Conservation (phyloP, 1,284 basidiomycete genomes). For the Neolentinus lepideus region DNA sequence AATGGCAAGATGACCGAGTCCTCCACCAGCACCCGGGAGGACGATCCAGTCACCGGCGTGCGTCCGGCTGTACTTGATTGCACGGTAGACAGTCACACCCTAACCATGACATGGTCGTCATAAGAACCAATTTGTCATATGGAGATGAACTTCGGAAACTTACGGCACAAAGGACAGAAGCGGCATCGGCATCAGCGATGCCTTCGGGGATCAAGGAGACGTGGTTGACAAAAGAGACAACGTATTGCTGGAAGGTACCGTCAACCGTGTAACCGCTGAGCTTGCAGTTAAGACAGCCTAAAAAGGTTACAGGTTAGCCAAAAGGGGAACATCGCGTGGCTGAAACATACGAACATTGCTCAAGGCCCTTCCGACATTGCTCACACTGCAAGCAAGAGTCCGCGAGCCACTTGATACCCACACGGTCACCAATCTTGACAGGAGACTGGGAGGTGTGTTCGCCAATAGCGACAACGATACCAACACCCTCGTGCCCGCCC, state of each 20-base stretch:
- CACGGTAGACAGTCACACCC: conserved; percentile 81
- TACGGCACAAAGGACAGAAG: conserved; percentile 79
- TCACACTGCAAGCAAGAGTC: conserved; percentile 57
- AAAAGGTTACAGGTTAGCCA: neutral
- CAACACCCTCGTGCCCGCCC: conserved; percentile 83
- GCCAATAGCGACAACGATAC: conserved; percentile 73
- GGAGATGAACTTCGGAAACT: conserved; percentile 15
- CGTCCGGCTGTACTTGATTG: conserved; percentile 70
- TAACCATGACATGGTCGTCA: conserved; percentile 16
- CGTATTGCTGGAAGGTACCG: conserved; percentile 82
- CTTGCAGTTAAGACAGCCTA: conserved; percentile 57
- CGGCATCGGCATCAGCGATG: conserved; percentile 62
- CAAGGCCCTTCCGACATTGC: conserved; percentile 64
- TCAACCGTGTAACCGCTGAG: conserved; percentile 72
- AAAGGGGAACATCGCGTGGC: neutral
- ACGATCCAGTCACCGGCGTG: conserved; percentile 77
- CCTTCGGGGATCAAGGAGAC: conserved; percentile 73
- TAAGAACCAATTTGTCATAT: neutral
- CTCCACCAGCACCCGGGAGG: conserved; percentile 74
- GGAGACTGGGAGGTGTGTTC: conserved; percentile 52
- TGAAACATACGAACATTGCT: conserved; percentile 46
- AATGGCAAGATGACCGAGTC: conserved; percentile 61
- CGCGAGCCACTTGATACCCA: conserved; percentile 79
- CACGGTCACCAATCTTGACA: conserved; percentile 70
- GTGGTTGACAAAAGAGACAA: conserved; percentile 58